Base-by-base conservation (phyloP, 805 yeast species). In the Kluyveromyces aestuarii region DNA sequence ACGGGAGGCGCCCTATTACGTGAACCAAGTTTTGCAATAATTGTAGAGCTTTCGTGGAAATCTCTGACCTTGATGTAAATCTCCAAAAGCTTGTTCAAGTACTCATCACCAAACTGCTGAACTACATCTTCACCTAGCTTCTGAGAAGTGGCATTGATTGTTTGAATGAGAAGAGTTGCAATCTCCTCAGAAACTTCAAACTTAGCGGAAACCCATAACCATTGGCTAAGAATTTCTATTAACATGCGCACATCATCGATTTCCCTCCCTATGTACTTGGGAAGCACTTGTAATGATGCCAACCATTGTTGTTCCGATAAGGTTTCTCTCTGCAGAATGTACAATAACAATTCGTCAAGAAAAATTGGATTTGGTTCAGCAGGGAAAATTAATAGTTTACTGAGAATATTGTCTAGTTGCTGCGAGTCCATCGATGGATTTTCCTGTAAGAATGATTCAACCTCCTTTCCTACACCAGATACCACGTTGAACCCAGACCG, bases 281-380 rank as follows among this genome's bases (percentile, higher is more conserved):
- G 39, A 7, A 43, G 14, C 7, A 27, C 16, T 11, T 30, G 6
- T 27, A 43, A 19, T 6, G 30, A 18, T 7, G 30, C 39, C 19
- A 16, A 14, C 39, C 38, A 43, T 19, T 43, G 39, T n/a, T 37
- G 13, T 30, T 14, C 25, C 27, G 45, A 18, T 21, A 30, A 18
- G 36, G 27, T 18, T 17, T 39, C 36, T 33, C 39, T 43, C 16
- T 43, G 45, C 42, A 61, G 49, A 18, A 61, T 27, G 45, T 52
- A 62, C 38, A 54, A 50, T 41, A 57, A 63, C 10, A 58, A 68
- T 4, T 43, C 39, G 9, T 43, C 45, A 18, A 43, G 6, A 36
- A 33, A 43, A 16, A 43, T 36, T 11, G 27, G 37, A 11, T 33
- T 27, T 19, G 40, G n/a, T 16, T 33, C 25, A 11, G 14, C 2